phyloP scores from a whole-genome alignment of 2,329 filamentous ascomycete genomes.

The Onygenales sp. region DNA sequence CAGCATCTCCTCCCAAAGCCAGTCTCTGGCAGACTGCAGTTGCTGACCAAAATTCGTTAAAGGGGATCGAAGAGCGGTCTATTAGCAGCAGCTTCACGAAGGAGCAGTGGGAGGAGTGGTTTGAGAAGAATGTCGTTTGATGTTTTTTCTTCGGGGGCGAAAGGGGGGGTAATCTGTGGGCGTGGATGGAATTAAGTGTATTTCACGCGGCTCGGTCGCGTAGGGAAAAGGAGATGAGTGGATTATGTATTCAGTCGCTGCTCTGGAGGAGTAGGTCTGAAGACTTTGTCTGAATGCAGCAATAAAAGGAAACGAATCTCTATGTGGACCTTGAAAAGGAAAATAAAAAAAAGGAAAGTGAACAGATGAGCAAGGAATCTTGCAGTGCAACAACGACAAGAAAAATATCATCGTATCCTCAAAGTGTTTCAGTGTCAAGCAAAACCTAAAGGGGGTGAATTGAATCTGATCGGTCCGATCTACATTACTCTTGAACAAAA shows the following conservation, averaged over 20 bases:
- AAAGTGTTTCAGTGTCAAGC: no score
- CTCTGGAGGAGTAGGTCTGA: background rate
- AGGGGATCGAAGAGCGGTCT: conserved; percentile 63
- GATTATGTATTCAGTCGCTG: background rate
- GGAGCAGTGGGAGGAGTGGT: conserved; percentile 79
- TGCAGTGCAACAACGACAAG: background rate
- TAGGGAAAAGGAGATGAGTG: background rate
- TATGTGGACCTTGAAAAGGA: background rate
- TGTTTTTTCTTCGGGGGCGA: background rate
- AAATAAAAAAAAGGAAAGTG: background rate
- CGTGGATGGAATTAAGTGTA: no score
- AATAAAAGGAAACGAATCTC: background rate
- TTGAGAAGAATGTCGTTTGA: conserved; percentile 55
- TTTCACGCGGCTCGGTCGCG: no score
- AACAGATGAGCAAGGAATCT: background rate
- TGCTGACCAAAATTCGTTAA: background rate
- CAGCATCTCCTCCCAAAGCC: no score
- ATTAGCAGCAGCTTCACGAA: conserved; percentile 70
- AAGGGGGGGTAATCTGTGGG: background rate
- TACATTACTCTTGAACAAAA: no score
- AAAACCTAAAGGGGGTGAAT: no score
- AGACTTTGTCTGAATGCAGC: background rate
- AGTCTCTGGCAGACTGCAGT: background rate
- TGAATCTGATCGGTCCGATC: no score
- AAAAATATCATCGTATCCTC: no score